A percentile compares a stretch with the other conserved stretches of the same genome.
Conservation (phyloP, 2,329 filamentous ascomycete species). For the Alternaria longipes region DNA sequence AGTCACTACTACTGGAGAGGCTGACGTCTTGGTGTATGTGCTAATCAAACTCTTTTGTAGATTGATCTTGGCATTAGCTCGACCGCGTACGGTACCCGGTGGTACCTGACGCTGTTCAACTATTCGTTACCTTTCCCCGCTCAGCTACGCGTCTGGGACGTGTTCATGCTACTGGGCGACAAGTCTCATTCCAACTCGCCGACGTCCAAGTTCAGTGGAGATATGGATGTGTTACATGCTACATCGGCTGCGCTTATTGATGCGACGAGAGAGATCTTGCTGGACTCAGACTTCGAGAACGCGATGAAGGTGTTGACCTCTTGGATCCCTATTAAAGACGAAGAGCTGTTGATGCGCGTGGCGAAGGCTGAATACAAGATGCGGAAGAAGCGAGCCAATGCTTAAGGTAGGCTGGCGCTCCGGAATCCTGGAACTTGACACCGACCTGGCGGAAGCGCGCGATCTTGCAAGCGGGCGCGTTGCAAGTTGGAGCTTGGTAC, state of each 20-base stretch:
- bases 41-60: slow-evolving; percentile 54
- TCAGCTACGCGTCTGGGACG: slow-evolving; percentile 95
- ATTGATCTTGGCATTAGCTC: slow-evolving; percentile 80
- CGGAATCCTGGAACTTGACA: slow-evolving; percentile 13
- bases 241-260: slow-evolving; percentile 90
- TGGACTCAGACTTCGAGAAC: slow-evolving; percentile 96
- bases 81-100: slow-evolving; percentile 93
- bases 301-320: slow-evolving; percentile 96
- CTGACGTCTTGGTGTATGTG: slow-evolving; percentile 6
- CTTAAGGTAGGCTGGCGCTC: slow-evolving; percentile 29
- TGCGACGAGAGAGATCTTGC: slow-evolving; percentile 84
- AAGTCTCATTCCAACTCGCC: slow-evolving; percentile 58
- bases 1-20: slow-evolving; percentile 44
- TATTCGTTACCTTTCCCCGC: slow-evolving; percentile 93
- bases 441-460: slow-evolving; percentile 18
- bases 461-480: slow-evolving; percentile 13
- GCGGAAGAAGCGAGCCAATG: slow-evolving; percentile 61
- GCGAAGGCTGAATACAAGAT: slow-evolving; percentile 87
- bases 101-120: slow-evolving; percentile 98
- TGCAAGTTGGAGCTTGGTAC: slow-evolving; percentile 18
- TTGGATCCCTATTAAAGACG: slow-evolving; percentile 92
- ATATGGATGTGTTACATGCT: slow-evolving; percentile 88
- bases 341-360: slow-evolving; percentile 91
- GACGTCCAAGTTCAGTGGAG: slow-evolving; percentile 60
- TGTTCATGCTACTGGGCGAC: slow-evolving; percentile 93